Evolutionary conservation across 192 early-diverging fungal species (phyloP), one percentile per base, ranked within the genome.

Genomic region (Rhizoclosmatium globosum): DNA sequence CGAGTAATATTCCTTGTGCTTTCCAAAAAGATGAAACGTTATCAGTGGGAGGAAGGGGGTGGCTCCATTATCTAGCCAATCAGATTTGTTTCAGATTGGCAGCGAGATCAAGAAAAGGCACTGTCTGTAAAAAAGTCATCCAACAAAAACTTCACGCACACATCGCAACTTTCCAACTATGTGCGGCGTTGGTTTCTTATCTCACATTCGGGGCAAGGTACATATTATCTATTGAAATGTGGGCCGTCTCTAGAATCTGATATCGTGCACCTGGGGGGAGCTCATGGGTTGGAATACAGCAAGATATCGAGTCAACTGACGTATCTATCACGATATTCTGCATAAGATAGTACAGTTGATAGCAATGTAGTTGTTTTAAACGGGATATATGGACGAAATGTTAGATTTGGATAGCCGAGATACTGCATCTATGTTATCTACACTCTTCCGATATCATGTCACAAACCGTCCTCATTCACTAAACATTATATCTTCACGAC

Each of bases 141-240:
- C 56, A 62, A 62, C 19, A 92, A 90, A 53, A 89, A 91, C n/a
- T 79, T 98, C 81, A 96, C 97, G 19, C 81, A 88, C 50, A 90
- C 47, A 95, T 96, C 81, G 97, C 93, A 44, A 89, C 97, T 31
- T 97, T 97, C 74, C 85, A 96, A 78, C 96, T 11, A 76, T 76
- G 74, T 99, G 98, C 83, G 98, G 98, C 85, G 98, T 99, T 68
- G 98, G 98, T 3, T 99, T 98, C 82, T 94, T 99, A 61, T 93
- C 94, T 73, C 92, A 95, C 85, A 96, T 99, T 85, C 94, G 95
- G 82, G 97, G 96, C 76, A 76, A 76, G 74, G 74, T 76, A 41
- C 60, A 31, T 31, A 31, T 31, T 31, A 31, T 31, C 31, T 31
- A 31, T 31, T 31, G 31, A 31, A 31, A 31, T 31, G 31, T 31